Percentiles rank a stretch among this genome's conserved stretches.
Conservation (phyloP, 1,284 basidiomycete species). For the Tilletiopsis washingtonensis region DNA sequence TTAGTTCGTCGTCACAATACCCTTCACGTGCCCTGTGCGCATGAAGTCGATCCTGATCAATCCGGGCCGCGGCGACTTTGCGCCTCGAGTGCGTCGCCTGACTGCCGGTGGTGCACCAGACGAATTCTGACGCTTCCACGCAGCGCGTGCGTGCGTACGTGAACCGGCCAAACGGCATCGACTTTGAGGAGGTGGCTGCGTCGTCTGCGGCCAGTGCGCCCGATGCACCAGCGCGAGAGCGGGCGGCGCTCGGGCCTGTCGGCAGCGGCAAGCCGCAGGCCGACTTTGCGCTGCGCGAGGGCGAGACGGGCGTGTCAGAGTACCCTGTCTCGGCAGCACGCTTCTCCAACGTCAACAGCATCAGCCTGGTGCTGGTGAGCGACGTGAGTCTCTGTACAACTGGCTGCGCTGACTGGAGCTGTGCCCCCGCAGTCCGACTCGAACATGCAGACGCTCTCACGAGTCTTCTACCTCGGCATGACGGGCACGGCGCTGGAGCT, state of each 20-base stretch:
- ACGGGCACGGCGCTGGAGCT: constrained; percentile 34
- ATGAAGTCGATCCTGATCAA: constrained; percentile 40
- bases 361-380: constrained; percentile 38
- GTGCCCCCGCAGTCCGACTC: constrained; percentile 29
- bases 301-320: constrained; percentile 28
- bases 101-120: not conserved
- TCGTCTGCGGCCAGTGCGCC: not conserved
- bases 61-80: constrained; percentile 37
- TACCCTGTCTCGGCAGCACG: constrained; percentile 41
- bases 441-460: constrained; percentile 17
- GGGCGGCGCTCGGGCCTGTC: constrained; percentile 20
- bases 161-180: constrained; percentile 40
- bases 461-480: constrained; percentile 43
- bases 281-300: constrained; percentile 36
- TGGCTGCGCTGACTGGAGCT: too few species aligned
- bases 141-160: constrained; percentile 36
- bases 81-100: constrained; percentile 17
- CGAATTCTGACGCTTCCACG: not conserved
- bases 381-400: too few species aligned
- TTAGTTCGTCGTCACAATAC: constrained; percentile 37
- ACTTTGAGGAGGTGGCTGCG: constrained; percentile 36
- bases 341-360: constrained; percentile 33
- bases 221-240: not conserved
- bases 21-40: constrained; percentile 39
- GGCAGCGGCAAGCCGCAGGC: constrained; percentile 39